phyloP scores from a whole-genome alignment of 805 yeast species.

The Lipomyces yamadae region DNA sequence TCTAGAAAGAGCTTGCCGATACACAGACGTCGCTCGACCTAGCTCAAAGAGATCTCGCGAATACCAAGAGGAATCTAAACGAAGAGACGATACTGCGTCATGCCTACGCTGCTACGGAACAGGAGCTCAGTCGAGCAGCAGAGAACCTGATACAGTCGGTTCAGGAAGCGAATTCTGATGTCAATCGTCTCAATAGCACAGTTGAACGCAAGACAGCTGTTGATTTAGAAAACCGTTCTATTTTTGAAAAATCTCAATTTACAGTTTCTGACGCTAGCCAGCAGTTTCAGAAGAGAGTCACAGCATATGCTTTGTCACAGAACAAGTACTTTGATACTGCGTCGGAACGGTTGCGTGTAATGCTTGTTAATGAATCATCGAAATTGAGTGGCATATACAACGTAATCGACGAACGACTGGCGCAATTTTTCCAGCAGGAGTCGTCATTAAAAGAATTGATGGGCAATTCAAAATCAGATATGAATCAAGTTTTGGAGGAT shows the following conservation, averaged over 20 bases:
- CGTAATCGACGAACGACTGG: constrained; percentile 26
- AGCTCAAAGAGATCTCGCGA: constrained; percentile 31
- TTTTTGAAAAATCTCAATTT: constrained; percentile 38
- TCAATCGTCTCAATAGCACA: constrained; percentile 32
- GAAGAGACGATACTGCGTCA: constrained; percentile 39
- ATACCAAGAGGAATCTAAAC: constrained; percentile 31
- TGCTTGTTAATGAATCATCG: constrained; percentile 29
- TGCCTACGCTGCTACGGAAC: constrained; percentile 43
- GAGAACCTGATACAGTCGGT: constrained; percentile 38
- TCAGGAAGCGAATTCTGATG: constrained; percentile 38
- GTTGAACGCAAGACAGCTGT: constrained; percentile 31
- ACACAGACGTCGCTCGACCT: constrained; percentile 31
- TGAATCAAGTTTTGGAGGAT: constrained; percentile 35
- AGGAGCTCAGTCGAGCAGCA: constrained; percentile 41
- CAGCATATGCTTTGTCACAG: constrained; percentile 51
- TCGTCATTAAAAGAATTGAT: constrained; percentile 20
- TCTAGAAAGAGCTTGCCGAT: constrained; percentile 28
- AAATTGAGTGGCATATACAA: constrained; percentile 32
- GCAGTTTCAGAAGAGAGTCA: constrained; percentile 58
- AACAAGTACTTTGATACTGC: constrained; percentile 15
- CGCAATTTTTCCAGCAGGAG: constrained; percentile 23
- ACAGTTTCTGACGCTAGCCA: constrained; percentile 56
- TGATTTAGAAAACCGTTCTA: constrained; percentile 23
- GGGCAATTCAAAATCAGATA: constrained; percentile 31
- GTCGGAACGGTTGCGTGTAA: constrained; percentile 19